Evolutionary conservation across 2,329 filamentous ascomycete species (phyloP).

Genomic region (Scedosporium boydii): DNA sequence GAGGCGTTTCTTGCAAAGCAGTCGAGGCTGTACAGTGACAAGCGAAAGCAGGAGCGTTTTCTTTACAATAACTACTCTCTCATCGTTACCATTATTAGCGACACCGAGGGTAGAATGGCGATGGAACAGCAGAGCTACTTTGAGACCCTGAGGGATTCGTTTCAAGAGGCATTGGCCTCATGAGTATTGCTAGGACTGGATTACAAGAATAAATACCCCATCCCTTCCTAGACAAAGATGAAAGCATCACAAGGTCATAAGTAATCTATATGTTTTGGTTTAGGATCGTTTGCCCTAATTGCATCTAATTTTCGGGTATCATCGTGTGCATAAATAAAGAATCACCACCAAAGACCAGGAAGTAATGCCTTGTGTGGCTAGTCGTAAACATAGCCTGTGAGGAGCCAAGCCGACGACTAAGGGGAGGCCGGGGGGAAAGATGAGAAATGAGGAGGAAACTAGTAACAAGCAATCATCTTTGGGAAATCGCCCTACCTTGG

Average conservation of each 20-base stretch:
- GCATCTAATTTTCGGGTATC: too few species aligned
- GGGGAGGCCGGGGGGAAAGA: too few species aligned
- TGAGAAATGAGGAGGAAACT: too few species aligned
- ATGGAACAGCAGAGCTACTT: slow-evolving; percentile 69
- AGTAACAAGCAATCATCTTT: too few species aligned
- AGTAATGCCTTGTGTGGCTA: too few species aligned
- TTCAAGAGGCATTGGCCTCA: slow-evolving; percentile 33
- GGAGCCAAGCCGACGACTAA: too few species aligned
- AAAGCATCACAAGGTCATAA: not conserved
- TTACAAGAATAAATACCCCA: slow-evolving; percentile 2
- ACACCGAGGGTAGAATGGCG: slow-evolving; percentile 63
- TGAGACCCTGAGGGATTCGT: slow-evolving; percentile 51
- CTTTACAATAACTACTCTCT: slow-evolving; percentile 94
- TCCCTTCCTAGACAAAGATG: not conserved
- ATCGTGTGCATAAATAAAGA: too few species aligned
- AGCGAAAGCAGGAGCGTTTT: slow-evolving; percentile 75
- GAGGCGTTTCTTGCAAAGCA: slow-evolving; percentile 74
- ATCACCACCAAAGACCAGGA: too few species aligned
- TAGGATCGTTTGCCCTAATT: too few species aligned
- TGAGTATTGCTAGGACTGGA: slow-evolving; percentile 6
- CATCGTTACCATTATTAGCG: slow-evolving; percentile 83
- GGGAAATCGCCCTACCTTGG: not conserved
- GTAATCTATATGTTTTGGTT: not conserved
- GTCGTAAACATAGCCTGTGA: too few species aligned
- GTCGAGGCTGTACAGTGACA: slow-evolving; percentile 66